Percentiles rank a stretch among this genome's conserved stretches.
Evolutionary conservation across 2,329 filamentous ascomycete genomes (phyloP).

Genomic region (Trichophyton schoenleinii): DNA sequence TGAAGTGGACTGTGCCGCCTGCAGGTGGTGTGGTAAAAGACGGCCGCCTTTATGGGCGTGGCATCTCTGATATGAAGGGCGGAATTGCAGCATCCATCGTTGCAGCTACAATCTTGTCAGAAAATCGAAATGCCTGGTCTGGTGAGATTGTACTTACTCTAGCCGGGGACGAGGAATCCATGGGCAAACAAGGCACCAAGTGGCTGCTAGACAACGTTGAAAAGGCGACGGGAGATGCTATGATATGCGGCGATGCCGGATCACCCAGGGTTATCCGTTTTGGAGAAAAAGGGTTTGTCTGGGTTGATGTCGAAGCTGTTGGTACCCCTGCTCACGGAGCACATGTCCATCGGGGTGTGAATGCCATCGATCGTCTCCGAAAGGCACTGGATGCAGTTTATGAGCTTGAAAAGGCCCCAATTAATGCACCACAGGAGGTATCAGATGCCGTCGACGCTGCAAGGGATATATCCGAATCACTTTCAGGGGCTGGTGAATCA

Average conservation of each 20-base stretch:
- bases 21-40: conserved; percentile 7
- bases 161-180: conserved; percentile 10
- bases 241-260: conserved; percentile 10
- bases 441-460: conserved; percentile 6
- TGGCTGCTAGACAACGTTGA: conserved; percentile 10
- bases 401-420: conserved; percentile 5
- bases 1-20: conserved; percentile 6
- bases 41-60: conserved; percentile 9
- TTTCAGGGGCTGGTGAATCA: conserved; percentile 8
- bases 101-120: conserved; percentile 7
- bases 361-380: conserved; percentile 9
- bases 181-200: conserved; percentile 8
- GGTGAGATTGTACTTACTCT: conserved; percentile 11
- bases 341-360: conserved; percentile 8
- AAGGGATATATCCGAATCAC: conserved; percentile 4
- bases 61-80: conserved; percentile 11
- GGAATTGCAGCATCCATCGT: conserved; percentile 9
- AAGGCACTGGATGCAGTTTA: conserved; percentile 10
- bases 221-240: conserved; percentile 7
- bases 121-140: conserved; percentile 8
- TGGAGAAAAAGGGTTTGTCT: conserved; percentile 12
- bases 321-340: conserved; percentile 10
- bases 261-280: conserved; percentile 8
- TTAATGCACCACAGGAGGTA: conserved; percentile 6
- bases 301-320: conserved; percentile 9